phyloP scores from a whole-genome alignment of 768 basidiomycete genomes.

The Serendipita vermifera region DNA sequence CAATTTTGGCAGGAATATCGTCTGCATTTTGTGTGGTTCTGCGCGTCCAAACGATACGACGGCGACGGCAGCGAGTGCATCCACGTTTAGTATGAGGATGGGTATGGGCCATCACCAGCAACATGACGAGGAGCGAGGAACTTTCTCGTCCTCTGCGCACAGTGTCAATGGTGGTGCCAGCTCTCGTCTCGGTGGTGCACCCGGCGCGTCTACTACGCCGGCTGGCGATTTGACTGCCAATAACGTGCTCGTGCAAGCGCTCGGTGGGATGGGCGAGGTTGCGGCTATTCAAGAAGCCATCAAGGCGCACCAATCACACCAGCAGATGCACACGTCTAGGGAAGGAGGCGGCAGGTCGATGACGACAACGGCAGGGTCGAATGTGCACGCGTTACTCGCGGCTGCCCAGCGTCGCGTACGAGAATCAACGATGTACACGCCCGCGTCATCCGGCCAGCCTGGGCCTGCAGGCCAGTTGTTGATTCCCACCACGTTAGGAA shows the following conservation, averaged over 20 bases:
- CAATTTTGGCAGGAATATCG: no score
- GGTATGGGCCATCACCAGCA: neutral
- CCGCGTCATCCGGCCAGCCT: no score
- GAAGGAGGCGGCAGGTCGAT: no score
- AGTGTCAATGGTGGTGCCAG: neutral
- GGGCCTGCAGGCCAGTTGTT: slow-evolving; percentile 4
- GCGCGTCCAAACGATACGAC: no score
- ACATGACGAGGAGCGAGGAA: neutral
- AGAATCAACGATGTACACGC: no score
- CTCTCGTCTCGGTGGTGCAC: neutral
- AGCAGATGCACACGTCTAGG: no score
- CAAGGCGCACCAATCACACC: slow-evolving; percentile 7
- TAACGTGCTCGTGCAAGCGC: neutral
- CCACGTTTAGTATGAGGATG: neutral
- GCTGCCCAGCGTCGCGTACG: no score
- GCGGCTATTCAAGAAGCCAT: neutral
- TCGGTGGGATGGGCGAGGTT: neutral
- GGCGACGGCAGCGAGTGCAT: no score
- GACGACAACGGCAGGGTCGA: no score
- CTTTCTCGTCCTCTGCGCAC: neutral
- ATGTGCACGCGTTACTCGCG: no score
- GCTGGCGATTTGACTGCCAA: neutral
- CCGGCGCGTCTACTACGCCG: neutral
- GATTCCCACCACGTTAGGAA: slow-evolving; percentile 7
- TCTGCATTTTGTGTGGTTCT: no score